Base-by-base conservation (phyloP, 2,329 filamentous ascomycete genomes). In the Fusarium mundagurra region DNA sequence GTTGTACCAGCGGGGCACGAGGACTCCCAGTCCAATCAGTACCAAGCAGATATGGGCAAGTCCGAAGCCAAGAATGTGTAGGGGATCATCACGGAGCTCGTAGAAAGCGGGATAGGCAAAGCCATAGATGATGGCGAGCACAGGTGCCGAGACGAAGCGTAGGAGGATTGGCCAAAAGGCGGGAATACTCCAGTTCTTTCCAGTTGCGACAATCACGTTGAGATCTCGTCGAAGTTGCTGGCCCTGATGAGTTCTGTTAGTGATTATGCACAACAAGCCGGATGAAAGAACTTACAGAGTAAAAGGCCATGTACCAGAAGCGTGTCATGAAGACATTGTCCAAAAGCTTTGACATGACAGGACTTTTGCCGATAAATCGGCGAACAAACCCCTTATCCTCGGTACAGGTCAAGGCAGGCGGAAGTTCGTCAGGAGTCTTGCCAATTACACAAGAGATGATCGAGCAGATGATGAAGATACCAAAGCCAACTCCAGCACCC, bases 111-210 rank as follows among this genome's bases (percentile, higher is more conserved):
- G 86, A 68, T 88, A 89, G 3, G 86, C 84, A 76, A 89, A 88
- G 58, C 83, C 84, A 76, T 85, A 87, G 59, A 89, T 84, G 68
- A 89, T 88, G 61, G 84, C 83, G 3, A 88, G 81, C 24, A 87
- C 83, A 0, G 86, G 87, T 0, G 83, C 86, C 20, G 85, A 84
- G 41, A 88, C 75, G 68, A 88, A 89, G 27, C 87, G 86, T 1
- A 88, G 79, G 0, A 90, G 80, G 3, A 86, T 77, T 1, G 86
- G 85, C 81, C 88, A 87, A 76, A 89, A 87, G 5, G 60, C 67
- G 2, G 88, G 88, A 31, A 90, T 88, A 7, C 79, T 84, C 88
- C 88, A 90, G 79, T 90, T 90, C 43, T 85, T 86, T 58, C 87
- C 87, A 8, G 81, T 82, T 14, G 86, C 88, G 29, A 90, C 85